Percentiles rank a stretch among this genome's conserved stretches.
These are phyloP conservation scores for Cyclotella atomus DNA, from an alignment of 108 stramenopile species.

Conservation along the genomic window DNA sequence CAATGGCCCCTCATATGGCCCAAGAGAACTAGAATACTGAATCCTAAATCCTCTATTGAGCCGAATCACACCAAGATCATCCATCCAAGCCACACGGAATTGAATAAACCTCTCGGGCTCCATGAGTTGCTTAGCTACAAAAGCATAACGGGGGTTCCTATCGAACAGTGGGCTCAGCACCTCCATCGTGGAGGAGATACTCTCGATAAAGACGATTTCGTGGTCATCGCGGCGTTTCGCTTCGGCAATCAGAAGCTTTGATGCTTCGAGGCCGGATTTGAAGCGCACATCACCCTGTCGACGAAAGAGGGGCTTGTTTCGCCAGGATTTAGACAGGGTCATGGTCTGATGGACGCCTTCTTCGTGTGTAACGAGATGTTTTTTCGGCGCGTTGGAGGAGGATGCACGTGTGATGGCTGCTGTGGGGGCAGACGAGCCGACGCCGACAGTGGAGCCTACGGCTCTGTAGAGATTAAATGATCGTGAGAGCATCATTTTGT, in stretches of 20 bases:
- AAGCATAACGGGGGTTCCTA: slow-evolving; percentile 94
- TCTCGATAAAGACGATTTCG: slow-evolving; percentile 86
- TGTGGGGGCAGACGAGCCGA: background rate
- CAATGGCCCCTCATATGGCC: slow-evolving; percentile 93
- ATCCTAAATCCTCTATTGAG: slow-evolving; percentile 89
- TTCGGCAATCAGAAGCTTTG: slow-evolving; percentile 86
- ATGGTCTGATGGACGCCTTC: slow-evolving; percentile 89
- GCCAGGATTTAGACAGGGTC: slow-evolving; percentile 81
- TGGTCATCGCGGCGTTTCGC: slow-evolving; percentile 89
- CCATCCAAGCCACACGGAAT: slow-evolving; percentile 92
- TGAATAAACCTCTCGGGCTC: slow-evolving; percentile 91
- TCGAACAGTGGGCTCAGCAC: slow-evolving; percentile 93
- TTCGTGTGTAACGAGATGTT: slow-evolving; percentile 52
- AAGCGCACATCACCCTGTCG: slow-evolving; percentile 93
- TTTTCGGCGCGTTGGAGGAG: slow-evolving; percentile 26
- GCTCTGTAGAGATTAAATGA: slow-evolving; percentile 28
- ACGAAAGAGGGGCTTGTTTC: slow-evolving; percentile 93
- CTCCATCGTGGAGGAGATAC: slow-evolving; percentile 72
- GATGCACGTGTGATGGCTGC: slow-evolving; percentile 8
- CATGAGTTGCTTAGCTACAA: slow-evolving; percentile 93
- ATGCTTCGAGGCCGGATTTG: slow-evolving; percentile 93
- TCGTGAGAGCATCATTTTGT: slow-evolving; percentile 14
- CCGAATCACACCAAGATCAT: slow-evolving; percentile 81
- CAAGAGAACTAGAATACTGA: slow-evolving; percentile 90
- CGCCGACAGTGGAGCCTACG: slow-evolving; percentile 12